Percentiles rank a stretch among this genome's conserved stretches.
phyloP scores from a whole-genome alignment of 2,329 filamentous ascomycete species.

The Fusarium sarcochroum region DNA sequence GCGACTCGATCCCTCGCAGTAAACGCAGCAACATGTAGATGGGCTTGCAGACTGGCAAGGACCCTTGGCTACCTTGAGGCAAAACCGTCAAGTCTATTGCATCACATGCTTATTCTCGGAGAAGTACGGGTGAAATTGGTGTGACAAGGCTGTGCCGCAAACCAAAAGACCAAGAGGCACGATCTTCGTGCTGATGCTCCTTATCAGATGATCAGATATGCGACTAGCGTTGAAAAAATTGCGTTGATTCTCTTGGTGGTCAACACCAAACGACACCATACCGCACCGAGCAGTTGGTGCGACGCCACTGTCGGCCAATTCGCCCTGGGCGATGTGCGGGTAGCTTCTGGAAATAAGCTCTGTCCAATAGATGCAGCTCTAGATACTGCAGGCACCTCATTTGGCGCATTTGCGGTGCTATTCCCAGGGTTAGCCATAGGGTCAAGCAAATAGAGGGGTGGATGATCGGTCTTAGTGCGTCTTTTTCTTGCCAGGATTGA shows the following conservation, averaged over 20 bases:
- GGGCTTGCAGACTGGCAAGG: not conserved
- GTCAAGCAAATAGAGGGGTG: conserved; percentile 3
- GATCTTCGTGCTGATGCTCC: conserved; percentile 13
- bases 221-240: conserved; percentile 19
- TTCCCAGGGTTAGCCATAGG: conserved; percentile 8
- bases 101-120: not conserved
- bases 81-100: not conserved
- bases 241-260: conserved; percentile 1
- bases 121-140: not conserved
- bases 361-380: conserved; percentile 4
- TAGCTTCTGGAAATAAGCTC: conserved; percentile 21
- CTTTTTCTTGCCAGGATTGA: conserved; percentile 6
- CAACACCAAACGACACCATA: not conserved
- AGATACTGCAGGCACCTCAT: not conserved
- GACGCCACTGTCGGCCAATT: conserved; percentile 19
- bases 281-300: conserved; percentile 5
- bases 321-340: not conserved
- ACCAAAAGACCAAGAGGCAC: not conserved
- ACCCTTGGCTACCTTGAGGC: not conserved
- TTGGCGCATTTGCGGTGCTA: conserved; percentile 11
- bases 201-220: conserved; percentile 32
- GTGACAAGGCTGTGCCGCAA: conserved; percentile 14
- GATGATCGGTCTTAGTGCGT: conserved; percentile 16
- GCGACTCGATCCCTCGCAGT: not conserved
- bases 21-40: not conserved